Evolutionary conservation across 768 basidiomycete genomes (phyloP), one percentile per base, ranked within the genome.

Genomic region (Tricholoma furcatifolium): DNA sequence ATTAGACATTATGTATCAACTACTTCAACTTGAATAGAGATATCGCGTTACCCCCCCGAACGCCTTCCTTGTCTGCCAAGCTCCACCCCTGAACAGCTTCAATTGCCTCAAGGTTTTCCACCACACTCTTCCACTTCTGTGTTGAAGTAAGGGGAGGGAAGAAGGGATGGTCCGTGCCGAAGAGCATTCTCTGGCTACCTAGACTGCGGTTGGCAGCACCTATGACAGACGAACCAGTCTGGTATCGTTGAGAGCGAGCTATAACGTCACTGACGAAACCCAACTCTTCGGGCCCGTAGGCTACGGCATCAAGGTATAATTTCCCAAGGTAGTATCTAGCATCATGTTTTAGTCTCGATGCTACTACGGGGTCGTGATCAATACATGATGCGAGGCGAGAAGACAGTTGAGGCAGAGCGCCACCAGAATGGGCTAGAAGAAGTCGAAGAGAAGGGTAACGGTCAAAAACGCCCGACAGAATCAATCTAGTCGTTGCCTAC

Each of bases 81-180:
- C 67, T 70, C 79, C 90, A 90, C 8, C 82, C 82, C 42, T 76
- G 67, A 8, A 88, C 86, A 4, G 67, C 73, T 40, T 83, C 76
- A 53, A 94, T 91, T 2, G 92, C 91, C 50, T 87, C 83, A 51
- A 93, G 64, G 67, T 93, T 95, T 59, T 92, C 90, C 24, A 88
- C 82, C 3, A 93, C 92, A 62, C 89, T 91, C 69, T 73, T 79
- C 93, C 93, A 94, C 64, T 83, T 91, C 54, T 83, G 82, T 40
- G 74, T 77, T 43, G 73, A 70, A 55, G 74, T 69, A 35, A 93
- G 76, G 2, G 92, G 93, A 14, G 92, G 93, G 72, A 94, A 94
- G 76, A 93, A 93, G 0, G 91, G 92, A 65, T 93, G 88, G 64
- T 93, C 92, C 27, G 91, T 93, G 18, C 92, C 92, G 60, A 91